Percentiles rank a stretch among this genome's conserved stretches.
Evolutionary conservation across 176 grass and related monocot species (phyloP).

Genomic region (Pontederia paniculata): DNA sequence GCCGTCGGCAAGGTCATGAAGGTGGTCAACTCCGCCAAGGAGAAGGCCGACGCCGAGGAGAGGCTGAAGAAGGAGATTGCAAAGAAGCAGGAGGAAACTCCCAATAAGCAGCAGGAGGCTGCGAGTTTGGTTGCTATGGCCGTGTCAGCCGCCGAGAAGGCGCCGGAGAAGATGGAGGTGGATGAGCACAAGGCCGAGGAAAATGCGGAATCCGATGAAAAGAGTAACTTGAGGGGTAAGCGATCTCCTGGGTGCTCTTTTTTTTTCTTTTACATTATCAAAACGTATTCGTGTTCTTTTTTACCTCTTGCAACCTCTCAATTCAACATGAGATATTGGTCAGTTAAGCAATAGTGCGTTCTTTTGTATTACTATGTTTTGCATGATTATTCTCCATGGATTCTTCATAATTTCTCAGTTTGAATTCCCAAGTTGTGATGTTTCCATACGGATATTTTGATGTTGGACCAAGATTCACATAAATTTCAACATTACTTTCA

Average conservation of each 20-base stretch:
- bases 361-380: too few species aligned
- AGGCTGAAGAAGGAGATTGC: constrained; percentile 6
- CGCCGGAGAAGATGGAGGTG: not conserved
- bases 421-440: too few species aligned
- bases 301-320: too few species aligned
- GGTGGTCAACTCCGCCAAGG: constrained; percentile 45
- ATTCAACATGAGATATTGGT: too few species aligned
- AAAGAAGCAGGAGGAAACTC: not conserved
- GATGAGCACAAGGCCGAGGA: not conserved
- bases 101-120: not conserved
- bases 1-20: constrained; percentile 44
- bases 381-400: too few species aligned
- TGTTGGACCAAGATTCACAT: too few species aligned
- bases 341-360: too few species aligned
- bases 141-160: constrained; percentile 21
- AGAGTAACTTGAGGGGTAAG: constrained; percentile 23
- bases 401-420: too few species aligned
- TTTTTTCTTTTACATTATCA: not conserved
- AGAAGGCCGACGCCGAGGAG: constrained; percentile 59
- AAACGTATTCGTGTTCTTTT: not conserved
- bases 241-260: not conserved
- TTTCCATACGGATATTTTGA: too few species aligned
- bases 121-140: too few species aligned
- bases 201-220: constrained; percentile 25
- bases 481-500: too few species aligned